Conservation (phyloP, 2,329 filamentous ascomycete species). For the Aspergillus pseudoterreus region DNA sequence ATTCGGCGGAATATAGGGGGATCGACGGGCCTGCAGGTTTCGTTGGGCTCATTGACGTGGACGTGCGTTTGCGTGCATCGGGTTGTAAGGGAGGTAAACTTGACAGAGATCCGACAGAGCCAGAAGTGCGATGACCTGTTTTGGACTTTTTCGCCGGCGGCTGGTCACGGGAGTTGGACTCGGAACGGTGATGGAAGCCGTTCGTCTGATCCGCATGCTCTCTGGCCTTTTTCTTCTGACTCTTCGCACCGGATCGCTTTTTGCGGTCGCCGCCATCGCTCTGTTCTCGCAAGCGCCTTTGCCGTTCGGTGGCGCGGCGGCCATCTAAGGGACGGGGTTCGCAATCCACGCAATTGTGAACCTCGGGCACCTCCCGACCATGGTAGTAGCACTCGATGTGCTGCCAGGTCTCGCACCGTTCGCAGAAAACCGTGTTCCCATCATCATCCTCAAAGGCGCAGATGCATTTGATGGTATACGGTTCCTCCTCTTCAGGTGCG, state of each 20-base stretch:
- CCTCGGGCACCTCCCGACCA: conserved; percentile 65
- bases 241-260: conserved; percentile 73
- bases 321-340: conserved; percentile 71
- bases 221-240: conserved; percentile 83
- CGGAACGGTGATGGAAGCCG: conserved; percentile 59
- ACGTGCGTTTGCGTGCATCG: conserved; percentile 59
- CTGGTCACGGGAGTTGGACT: conserved; percentile 47
- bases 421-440: conserved; percentile 95
- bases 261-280: conserved; percentile 64
- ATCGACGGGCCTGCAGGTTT: conserved; percentile 59
- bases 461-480: conserved; percentile 95
- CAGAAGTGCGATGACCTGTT: conserved; percentile 72
- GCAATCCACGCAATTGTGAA: conserved; percentile 88
- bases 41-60: conserved; percentile 67
- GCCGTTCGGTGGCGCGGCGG: conserved; percentile 70
- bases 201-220: conserved; percentile 44
- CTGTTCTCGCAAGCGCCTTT: conserved; percentile 58
- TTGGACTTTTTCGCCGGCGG: conserved; percentile 76
- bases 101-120: conserved; percentile 68
- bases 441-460: conserved; percentile 93
- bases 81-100: conserved; percentile 63
- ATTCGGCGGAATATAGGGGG: conserved; percentile 70
- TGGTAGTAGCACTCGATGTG: conserved; percentile 97
- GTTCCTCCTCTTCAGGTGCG: conserved; percentile 43
- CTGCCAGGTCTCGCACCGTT: conserved; percentile 95